These are phyloP conservation scores for Mycocentrospora acerina DNA, from an alignment of 2,329 filamentous ascomycete species.

Conservation along the genomic window DNA sequence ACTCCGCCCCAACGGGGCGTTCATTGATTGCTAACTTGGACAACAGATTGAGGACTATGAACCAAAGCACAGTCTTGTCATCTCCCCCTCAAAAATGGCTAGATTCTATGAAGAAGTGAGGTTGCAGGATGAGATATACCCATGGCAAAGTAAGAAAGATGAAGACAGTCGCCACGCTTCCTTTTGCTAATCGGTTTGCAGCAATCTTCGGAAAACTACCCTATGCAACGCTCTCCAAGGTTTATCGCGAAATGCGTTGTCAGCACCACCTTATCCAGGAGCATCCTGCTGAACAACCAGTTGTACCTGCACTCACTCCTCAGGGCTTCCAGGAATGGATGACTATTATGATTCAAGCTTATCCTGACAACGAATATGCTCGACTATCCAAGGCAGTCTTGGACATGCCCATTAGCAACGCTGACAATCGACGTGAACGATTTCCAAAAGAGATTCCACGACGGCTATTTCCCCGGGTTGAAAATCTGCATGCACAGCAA, in stretches of 20 bases:
- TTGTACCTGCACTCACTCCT: conserved; percentile 50
- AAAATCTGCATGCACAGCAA: conserved; percentile 60
- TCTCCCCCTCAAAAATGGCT: conserved; percentile 74
- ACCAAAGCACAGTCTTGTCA: conserved; percentile 67
- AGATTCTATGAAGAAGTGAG: conserved; percentile 70
- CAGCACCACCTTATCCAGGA: conserved; percentile 53
- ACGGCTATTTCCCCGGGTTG: conserved; percentile 65
- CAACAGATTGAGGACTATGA: conserved; percentile 67
- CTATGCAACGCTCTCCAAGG: conserved; percentile 44
- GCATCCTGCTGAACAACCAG: conserved; percentile 44
- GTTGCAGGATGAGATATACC: conserved; percentile 65
- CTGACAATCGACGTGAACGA: conserved; percentile 65
- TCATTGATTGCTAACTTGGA: conserved; percentile 15
- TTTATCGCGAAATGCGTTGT: conserved; percentile 51
- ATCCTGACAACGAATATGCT: conserved; percentile 73
- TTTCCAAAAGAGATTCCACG: conserved; percentile 79
- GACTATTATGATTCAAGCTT: conserved; percentile 69
- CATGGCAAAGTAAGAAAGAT: conserved; percentile 63
- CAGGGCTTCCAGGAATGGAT: conserved; percentile 62
- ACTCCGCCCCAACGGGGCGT: too few species aligned
- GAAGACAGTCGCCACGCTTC: not conserved
- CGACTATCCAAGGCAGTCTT: conserved; percentile 69
- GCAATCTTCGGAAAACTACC: conserved; percentile 48
- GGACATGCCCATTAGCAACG: conserved; percentile 69
- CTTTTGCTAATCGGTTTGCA: conserved; percentile 7